Evolutionary conservation across 495 filamentous ascomycete species (phyloP).

Genomic region (Hyaloscypha bicolor): DNA sequence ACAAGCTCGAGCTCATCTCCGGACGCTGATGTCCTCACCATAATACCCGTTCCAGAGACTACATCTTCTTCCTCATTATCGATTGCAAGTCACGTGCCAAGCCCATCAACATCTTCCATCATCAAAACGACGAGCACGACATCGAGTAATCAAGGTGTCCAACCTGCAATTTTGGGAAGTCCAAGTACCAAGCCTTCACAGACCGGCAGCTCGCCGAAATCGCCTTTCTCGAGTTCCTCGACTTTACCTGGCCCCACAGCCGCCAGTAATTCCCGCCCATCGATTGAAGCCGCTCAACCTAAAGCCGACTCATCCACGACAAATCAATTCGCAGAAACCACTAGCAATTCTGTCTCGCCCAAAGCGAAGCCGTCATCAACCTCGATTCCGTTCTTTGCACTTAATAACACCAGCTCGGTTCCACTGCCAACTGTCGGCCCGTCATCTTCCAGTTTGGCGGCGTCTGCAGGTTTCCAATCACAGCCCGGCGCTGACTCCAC

Average conservation of each 20-base stretch:
- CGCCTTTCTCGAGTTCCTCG: no score
- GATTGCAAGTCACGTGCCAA: not conserved
- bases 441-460: not conserved
- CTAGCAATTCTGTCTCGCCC: no score
- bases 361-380: not conserved
- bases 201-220: no score
- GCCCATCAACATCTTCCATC: not conserved
- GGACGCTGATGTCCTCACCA: not conserved
- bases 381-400: slow-evolving; percentile 12
- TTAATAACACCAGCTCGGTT: slow-evolving; percentile 19
- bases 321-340: no score
- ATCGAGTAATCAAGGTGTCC: not conserved
- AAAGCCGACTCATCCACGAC: no score
- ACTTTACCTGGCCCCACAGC: no score
- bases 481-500: not conserved
- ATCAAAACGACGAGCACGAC: not conserved
- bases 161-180: not conserved
- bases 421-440: slow-evolving; percentile 5
- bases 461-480: slow-evolving; percentile 19
- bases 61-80: not conserved
- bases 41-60: not conserved
- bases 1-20: slow-evolving; percentile 2
- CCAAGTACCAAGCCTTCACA: not conserved
- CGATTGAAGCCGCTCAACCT: no score
- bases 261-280: no score